Conservation (phyloP, 495 filamentous ascomycete genomes). For the Platismatia glauca region DNA sequence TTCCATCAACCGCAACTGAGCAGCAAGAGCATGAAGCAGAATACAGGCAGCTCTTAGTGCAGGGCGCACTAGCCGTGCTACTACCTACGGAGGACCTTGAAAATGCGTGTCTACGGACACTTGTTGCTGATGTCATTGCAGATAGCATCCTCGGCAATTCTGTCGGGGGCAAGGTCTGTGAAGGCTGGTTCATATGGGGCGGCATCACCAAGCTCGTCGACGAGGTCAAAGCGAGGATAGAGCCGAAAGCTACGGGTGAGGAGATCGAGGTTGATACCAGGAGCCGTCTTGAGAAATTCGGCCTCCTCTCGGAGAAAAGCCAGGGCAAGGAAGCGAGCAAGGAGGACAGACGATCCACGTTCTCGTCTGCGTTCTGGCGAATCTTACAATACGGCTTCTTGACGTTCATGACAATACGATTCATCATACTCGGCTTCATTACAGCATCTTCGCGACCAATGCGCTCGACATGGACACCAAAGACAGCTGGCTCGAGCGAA, state of each 20-base stretch:
- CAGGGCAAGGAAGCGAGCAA: slow-evolving; percentile 12
- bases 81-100: slow-evolving; percentile 88
- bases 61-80: slow-evolving; percentile 67
- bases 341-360: slow-evolving; percentile 26
- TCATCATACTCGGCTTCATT: slow-evolving; percentile 44
- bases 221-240: slow-evolving; percentile 26
- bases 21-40: slow-evolving; percentile 68
- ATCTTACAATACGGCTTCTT: slow-evolving; percentile 61
- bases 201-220: slow-evolving; percentile 56
- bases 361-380: slow-evolving; percentile 52
- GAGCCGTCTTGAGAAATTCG: slow-evolving; percentile 40
- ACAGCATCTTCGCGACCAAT: slow-evolving; percentile 24
- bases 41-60: slow-evolving; percentile 74
- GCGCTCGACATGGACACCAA: slow-evolving; percentile 24
- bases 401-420: slow-evolving; percentile 53
- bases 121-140: slow-evolving; percentile 77
- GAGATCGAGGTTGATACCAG: slow-evolving; percentile 24
- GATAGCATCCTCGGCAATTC: slow-evolving; percentile 75
- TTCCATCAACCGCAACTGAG: slow-evolving; percentile 41
- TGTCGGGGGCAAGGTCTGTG: slow-evolving; percentile 65
- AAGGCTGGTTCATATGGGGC: slow-evolving; percentile 82
- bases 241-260: slow-evolving; percentile 21
- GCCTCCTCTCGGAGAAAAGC: slow-evolving; percentile 35
- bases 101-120: slow-evolving; percentile 68
- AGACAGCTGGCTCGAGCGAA: slow-evolving; percentile 19